Conservation (phyloP, 805 yeast genomes). For the Metschnikowia cubensis region DNA sequence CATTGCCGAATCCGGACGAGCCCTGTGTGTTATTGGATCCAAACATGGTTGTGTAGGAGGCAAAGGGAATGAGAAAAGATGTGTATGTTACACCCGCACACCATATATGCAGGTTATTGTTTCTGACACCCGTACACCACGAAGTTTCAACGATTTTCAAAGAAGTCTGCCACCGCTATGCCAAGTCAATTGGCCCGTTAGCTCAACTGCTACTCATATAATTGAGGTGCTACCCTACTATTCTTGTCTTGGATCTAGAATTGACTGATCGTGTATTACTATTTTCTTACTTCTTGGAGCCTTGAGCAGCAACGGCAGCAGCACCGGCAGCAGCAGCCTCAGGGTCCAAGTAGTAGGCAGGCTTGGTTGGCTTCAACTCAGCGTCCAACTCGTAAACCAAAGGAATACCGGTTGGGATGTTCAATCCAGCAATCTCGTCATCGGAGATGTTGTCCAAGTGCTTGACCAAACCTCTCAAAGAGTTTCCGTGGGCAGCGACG, state of each 20-base stretch:
- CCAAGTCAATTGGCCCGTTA: too few species aligned
- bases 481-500: constrained; percentile 97
- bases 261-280: neutral
- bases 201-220: too few species aligned
- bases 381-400: constrained; percentile 93
- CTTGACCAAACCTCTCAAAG: constrained; percentile 93
- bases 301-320: constrained; percentile 98
- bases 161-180: too few species aligned
- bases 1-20: constrained; percentile 1
- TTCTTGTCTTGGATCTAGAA: too few species aligned
- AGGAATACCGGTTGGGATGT: constrained; percentile 98
- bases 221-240: neutral
- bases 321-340: constrained; percentile 99
- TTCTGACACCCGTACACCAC: neutral
- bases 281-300: constrained; percentile 40
- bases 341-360: constrained; percentile 95
- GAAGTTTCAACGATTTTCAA: too few species aligned
- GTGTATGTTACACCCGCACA: neutral
- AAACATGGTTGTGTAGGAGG: constrained; percentile 6
- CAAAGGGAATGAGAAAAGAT: neutral
- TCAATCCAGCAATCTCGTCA: constrained; percentile 86
- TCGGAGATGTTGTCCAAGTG: constrained; percentile 92
- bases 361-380: constrained; percentile 82
- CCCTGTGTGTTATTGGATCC: constrained; percentile 6
- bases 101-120: neutral